Conservation (phyloP, 306 rosid genomes). For the Rosa multiflora region DNA sequence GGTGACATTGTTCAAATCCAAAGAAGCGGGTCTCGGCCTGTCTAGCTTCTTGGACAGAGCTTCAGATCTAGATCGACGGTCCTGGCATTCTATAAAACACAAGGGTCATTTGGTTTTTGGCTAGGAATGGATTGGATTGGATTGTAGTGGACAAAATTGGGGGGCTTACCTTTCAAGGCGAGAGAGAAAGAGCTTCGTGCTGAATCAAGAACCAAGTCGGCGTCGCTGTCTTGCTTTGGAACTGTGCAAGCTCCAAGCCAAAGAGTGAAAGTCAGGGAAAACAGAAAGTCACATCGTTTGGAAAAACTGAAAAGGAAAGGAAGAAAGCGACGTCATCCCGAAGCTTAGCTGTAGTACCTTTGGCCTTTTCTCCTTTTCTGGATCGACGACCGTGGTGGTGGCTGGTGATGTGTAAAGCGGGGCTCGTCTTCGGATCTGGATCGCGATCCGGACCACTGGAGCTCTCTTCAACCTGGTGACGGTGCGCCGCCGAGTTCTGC, state of each 20-base stretch:
- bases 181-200: constrained; percentile 86
- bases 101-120: too few relatives aligned
- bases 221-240: constrained; percentile 58
- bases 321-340: constrained; percentile 10
- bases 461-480: constrained; percentile 36
- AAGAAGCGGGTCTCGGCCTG: constrained; percentile 82
- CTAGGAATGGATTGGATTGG: too few relatives aligned
- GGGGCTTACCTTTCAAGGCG: constrained; percentile 76
- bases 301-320: not conserved
- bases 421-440: constrained; percentile 52
- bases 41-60: constrained; percentile 57
- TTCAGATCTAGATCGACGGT: constrained; percentile 85
- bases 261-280: constrained; percentile 14
- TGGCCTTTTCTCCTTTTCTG: constrained; percentile 57
- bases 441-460: constrained; percentile 64
- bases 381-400: constrained; percentile 42
- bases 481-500: constrained; percentile 16
- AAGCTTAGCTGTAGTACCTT: constrained; percentile 40
- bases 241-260: constrained; percentile 37
- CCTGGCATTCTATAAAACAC: constrained; percentile 61
- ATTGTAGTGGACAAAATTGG: not conserved
- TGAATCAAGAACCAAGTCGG: constrained; percentile 60
- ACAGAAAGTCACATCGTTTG: constrained; percentile 25
- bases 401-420: constrained; percentile 14
- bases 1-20: too few relatives aligned